These are phyloP conservation scores for Candida alai DNA, from an alignment of 805 yeast genomes.

Conservation along the genomic window DNA sequence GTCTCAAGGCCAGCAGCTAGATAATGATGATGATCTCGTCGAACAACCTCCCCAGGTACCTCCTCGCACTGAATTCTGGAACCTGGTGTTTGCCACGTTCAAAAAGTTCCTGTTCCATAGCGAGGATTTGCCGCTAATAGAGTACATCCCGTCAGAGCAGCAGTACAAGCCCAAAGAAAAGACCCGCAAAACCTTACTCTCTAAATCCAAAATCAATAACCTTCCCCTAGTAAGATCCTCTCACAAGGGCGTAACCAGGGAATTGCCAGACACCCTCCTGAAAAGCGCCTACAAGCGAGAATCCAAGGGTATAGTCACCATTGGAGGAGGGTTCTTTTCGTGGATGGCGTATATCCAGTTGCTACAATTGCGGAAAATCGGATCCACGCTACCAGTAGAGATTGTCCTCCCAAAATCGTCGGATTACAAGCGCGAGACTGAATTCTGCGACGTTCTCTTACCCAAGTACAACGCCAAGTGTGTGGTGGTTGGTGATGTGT, in stretches of 20 bases:
- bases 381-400: conserved; percentile 46
- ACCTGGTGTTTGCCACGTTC: conserved; percentile 18
- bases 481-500: conserved; percentile 34
- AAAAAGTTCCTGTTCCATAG: conserved; percentile 13
- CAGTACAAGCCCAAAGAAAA: conserved; percentile 15
- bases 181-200: conserved; percentile 19
- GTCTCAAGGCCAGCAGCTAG: too few relatives aligned
- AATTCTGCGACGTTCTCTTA: conserved; percentile 40
- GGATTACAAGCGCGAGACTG: conserved; percentile 40
- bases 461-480: conserved; percentile 46
- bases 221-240: conserved; percentile 11
- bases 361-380: conserved; percentile 41
- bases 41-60: too few relatives aligned
- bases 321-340: conserved; percentile 50
- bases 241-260: conserved; percentile 6
- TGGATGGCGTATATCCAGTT: conserved; percentile 49
- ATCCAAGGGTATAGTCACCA: conserved; percentile 41
- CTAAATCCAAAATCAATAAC: conserved; percentile 19
- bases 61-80: conserved; percentile 23
- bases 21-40: too few relatives aligned
- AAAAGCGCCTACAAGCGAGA: conserved; percentile 31
- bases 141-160: conserved; percentile 17
- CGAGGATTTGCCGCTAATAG: conserved; percentile 12
- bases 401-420: conserved; percentile 39
- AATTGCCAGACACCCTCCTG: conserved; percentile 19